Evolutionary conservation across 148 eudicot species (phyloP), one percentile per base, ranked within the genome.

Genomic region (Dianthus caryophyllus): DNA sequence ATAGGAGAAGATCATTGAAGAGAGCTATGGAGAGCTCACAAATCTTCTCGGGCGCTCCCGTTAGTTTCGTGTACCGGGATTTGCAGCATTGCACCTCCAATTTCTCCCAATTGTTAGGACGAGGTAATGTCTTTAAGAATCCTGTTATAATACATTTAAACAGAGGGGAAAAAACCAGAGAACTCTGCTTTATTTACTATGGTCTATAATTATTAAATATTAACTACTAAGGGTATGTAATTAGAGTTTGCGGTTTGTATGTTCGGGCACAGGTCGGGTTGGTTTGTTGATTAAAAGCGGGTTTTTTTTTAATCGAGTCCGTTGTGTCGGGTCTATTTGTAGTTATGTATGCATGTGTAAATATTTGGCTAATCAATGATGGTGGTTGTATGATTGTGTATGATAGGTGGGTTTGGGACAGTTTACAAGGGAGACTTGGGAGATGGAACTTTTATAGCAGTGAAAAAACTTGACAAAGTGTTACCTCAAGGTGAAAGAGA

Each of bases 401-500:
- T 70, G 44, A 21, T 78, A 93, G 98, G 98, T 65, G 97, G 98
- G 54, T 93, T 93, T 75, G 98, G 98, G 25, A 84, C 87, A 52
- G 96, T 93, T 6, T 93, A 84, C 81, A 93, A 87, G 75, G 98
- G 98, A 73, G 80, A 78, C 72, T 74, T 89, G 38, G 83, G 82
- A 51, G 91, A 93, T 75, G 96, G 92, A 43, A 82, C 86, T 18
- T 76, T 84, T 29, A 76, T 93, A 27, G 98, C 98, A 61, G 98
- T 93, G 49, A 93, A 93, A 72, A 93, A 88, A 76, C 96, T 93
- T 30, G 98, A 88, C 59, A 84, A 79, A 67, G 77, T 88, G 64
- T 80, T 93, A 73, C 98, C 97, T 47, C 98, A 93, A 67, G 98
- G 98, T 44, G 86, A 93, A 78, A 86, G 78, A 66, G 97, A 90